These are phyloP conservation scores for Claviceps pazoutovae DNA, from an alignment of 2,329 filamentous ascomycete species.

Conservation along the genomic window DNA sequence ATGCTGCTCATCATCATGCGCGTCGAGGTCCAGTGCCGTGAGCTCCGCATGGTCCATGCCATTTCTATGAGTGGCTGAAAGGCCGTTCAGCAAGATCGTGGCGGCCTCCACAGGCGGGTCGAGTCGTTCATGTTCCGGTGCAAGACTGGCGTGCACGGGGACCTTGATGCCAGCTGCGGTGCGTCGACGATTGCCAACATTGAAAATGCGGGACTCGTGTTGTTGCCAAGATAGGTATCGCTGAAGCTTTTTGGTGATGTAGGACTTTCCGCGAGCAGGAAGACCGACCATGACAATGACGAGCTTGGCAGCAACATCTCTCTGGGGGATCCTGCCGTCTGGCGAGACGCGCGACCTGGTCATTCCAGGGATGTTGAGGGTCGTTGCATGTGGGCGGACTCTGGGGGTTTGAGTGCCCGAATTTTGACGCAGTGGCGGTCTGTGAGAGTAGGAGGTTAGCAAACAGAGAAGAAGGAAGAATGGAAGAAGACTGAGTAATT, in stretches of 20 bases:
- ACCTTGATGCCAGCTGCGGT: constrained; percentile 51
- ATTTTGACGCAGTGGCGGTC: constrained; percentile 55
- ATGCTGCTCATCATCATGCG: constrained; percentile 12
- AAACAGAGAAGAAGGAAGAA: not conserved
- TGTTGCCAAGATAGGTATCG: constrained; percentile 95
- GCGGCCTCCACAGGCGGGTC: constrained; percentile 39
- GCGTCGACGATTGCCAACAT: constrained; percentile 83
- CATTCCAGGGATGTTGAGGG: constrained; percentile 90
- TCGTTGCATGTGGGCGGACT: constrained; percentile 73
- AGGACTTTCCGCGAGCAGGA: constrained; percentile 90
- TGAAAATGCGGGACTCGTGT: constrained; percentile 92
- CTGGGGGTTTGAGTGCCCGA: constrained; percentile 67
- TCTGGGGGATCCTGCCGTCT: constrained; percentile 82
- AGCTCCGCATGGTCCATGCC: constrained; percentile 22
- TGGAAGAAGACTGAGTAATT: not conserved
- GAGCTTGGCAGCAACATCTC: constrained; percentile 90
- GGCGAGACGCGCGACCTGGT: constrained; percentile 92
- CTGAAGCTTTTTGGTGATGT: constrained; percentile 96
- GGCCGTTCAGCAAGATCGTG: constrained; percentile 43
- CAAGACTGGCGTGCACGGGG: constrained; percentile 19
- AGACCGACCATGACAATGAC: constrained; percentile 98
- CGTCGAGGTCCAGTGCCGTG: constrained; percentile 23
- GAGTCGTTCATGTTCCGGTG: constrained; percentile 21
- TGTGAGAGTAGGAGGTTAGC: constrained; percentile 18
- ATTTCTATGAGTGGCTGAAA: constrained; percentile 20